A percentile compares a stretch with the other conserved stretches of the same genome.
These are phyloP conservation scores for Leishmania amazonensis DNA, from an alignment of 208 protist genomes.

Conservation along the genomic window DNA sequence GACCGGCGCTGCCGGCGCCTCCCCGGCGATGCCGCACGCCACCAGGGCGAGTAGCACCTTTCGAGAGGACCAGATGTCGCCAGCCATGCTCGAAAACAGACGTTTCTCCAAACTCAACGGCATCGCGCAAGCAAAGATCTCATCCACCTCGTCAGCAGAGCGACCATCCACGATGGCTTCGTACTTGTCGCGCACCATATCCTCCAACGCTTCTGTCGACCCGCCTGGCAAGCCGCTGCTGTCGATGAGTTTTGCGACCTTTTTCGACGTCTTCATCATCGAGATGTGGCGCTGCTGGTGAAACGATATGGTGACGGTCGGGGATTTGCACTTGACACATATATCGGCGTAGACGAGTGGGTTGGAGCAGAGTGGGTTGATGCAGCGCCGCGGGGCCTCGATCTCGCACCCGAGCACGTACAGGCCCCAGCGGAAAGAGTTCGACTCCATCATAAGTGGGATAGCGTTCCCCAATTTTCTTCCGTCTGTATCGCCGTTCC, in stretches of 20 bases:
- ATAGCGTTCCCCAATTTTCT: not conserved
- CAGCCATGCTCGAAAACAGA: slow-evolving; percentile 24
- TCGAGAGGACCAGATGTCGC: slow-evolving; percentile 21
- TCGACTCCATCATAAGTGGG: not conserved
- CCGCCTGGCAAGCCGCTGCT: not conserved
- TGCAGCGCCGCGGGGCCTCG: slow-evolving; percentile 39
- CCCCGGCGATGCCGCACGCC: slow-evolving; percentile 28
- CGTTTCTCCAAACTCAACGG: slow-evolving; percentile 22
- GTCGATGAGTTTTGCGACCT: not conserved
- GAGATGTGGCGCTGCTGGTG: slow-evolving; percentile 26
- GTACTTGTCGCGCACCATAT: slow-evolving; percentile 22
- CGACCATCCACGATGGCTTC: slow-evolving; percentile 17
- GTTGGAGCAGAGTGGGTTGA: slow-evolving; percentile 37
- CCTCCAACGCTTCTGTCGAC: slow-evolving; percentile 11
- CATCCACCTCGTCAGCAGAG: slow-evolving; percentile 28
- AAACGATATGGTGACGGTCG: slow-evolving; percentile 30
- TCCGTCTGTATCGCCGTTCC: not conserved
- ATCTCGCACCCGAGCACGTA: slow-evolving; percentile 36
- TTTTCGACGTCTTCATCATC: not conserved
- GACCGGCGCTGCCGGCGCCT: slow-evolving; percentile 31
- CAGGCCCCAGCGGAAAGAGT: slow-evolving; percentile 38
- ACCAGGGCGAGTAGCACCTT: slow-evolving; percentile 37
- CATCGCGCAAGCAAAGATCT: slow-evolving; percentile 30
- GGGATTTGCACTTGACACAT: slow-evolving; percentile 35
- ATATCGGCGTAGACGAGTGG: slow-evolving; percentile 24